Evolutionary conservation across 345 rosid species (phyloP).

Genomic region (Arabis alpina): DNA sequence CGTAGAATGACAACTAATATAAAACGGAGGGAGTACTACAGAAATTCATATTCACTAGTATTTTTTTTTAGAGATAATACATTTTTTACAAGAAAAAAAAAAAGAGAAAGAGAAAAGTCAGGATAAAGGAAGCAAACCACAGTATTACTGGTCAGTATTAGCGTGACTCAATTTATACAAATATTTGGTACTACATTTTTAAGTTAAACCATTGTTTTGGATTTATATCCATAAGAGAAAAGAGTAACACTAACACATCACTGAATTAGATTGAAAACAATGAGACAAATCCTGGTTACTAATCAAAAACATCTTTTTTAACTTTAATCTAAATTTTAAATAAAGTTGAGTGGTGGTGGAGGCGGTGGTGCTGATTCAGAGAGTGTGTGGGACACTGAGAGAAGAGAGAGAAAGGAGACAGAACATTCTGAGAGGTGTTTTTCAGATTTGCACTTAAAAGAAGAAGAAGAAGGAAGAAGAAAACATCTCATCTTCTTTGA

Average conservation of each 20-base stretch:
- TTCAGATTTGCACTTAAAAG: constrained; percentile 37
- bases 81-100: neutral
- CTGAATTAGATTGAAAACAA: constrained; percentile 27
- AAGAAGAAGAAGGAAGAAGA: constrained; percentile 30
- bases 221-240: constrained; percentile 17
- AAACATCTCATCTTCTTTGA: constrained; percentile 59
- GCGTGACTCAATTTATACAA: constrained; percentile 14
- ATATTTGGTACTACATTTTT: too few species aligned
- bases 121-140: constrained; percentile 10
- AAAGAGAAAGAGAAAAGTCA: neutral
- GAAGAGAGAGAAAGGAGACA: constrained; percentile 31
- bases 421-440: constrained; percentile 39
- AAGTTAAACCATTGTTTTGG: neutral
- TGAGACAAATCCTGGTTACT: constrained; percentile 23
- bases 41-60: too few species aligned
- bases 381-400: constrained; percentile 30
- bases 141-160: constrained; percentile 27
- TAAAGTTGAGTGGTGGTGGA: constrained; percentile 45
- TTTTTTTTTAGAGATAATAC: neutral
- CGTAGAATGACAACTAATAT: too few species aligned
- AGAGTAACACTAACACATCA: neutral
- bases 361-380: constrained; percentile 48
- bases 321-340: constrained; percentile 14
- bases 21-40: too few species aligned
- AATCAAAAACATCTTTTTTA: constrained; percentile 3